These are phyloP conservation scores for Penicillium coffeae DNA, from an alignment of 495 filamentous ascomycete species.

Conservation along the genomic window DNA sequence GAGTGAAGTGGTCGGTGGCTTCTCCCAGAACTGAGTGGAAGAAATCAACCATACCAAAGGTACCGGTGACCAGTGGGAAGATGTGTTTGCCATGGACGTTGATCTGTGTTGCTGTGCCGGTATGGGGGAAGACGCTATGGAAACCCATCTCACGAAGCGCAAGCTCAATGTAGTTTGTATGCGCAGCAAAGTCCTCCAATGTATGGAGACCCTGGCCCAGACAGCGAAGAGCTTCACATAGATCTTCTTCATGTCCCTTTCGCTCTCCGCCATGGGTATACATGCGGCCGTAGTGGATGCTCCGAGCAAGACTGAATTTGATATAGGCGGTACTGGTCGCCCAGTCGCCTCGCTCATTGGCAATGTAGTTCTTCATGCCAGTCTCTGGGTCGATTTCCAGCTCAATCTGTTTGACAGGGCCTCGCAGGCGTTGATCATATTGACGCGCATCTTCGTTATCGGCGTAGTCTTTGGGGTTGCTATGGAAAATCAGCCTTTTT, in stretches of 20 bases:
- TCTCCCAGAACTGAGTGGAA: slow-evolving; percentile 96
- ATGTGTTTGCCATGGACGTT: slow-evolving; percentile 68
- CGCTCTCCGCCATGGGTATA: slow-evolving; percentile 68
- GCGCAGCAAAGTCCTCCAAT: slow-evolving; percentile 92
- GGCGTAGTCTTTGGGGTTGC: slow-evolving; percentile 85
- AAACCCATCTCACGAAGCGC: slow-evolving; percentile 81
- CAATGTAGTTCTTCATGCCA: slow-evolving; percentile 99
- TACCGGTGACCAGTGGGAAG: slow-evolving; percentile 85
- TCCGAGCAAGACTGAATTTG: slow-evolving; percentile 74
- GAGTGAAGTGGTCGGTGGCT: slow-evolving; percentile 91
- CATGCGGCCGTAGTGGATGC: slow-evolving; percentile 84
- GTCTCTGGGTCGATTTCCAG: slow-evolving; percentile 79
- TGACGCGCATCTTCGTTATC: slow-evolving; percentile 82
- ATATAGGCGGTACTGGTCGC: slow-evolving; percentile 90
- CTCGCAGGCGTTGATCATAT: slow-evolving; percentile 78
- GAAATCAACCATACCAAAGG: slow-evolving; percentile 92
- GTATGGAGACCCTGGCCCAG: slow-evolving; percentile 91
- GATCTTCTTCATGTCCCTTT: slow-evolving; percentile 74
- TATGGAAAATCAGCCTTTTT: slow-evolving; percentile 5
- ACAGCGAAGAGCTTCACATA: slow-evolving; percentile 84
- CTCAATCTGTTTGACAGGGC: slow-evolving; percentile 68
- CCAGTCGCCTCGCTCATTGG: slow-evolving; percentile 80
- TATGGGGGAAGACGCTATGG: slow-evolving; percentile 79
- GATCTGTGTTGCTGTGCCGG: slow-evolving; percentile 69
- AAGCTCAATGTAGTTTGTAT: slow-evolving; percentile 92